Conservation (phyloP, 2,329 filamentous ascomycete species). For the Onygenales sp. region DNA sequence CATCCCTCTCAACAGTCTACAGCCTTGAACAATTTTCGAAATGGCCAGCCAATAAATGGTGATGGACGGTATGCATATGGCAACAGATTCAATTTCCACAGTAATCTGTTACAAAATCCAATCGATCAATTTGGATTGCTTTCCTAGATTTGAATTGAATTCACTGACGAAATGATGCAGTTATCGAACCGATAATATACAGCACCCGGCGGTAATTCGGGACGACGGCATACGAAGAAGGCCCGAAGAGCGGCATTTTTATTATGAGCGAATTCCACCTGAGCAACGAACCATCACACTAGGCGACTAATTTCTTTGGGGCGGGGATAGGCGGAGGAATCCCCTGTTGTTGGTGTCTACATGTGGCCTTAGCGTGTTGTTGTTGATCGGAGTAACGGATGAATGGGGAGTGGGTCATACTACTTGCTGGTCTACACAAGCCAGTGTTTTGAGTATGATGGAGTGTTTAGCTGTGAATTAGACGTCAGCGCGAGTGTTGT, state of each 20-base stretch:
- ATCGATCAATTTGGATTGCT: not conserved
- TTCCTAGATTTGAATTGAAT: not conserved
- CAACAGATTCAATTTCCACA: not conserved
- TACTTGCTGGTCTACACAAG: too few relatives aligned
- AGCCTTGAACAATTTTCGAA: conserved; percentile 11
- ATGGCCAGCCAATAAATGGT: conserved; percentile 7
- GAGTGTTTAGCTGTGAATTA: too few relatives aligned
- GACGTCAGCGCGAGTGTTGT: not conserved
- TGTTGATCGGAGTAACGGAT: too few relatives aligned
- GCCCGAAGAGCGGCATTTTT: not conserved
- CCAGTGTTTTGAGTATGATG: too few relatives aligned
- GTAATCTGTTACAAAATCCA: not conserved
- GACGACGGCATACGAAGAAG: not conserved
- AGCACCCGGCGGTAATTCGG: not conserved
- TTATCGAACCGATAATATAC: not conserved
- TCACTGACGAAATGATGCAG: not conserved
- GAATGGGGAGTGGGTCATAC: too few relatives aligned
- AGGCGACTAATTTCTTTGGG: not conserved
- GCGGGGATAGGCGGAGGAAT: too few relatives aligned
- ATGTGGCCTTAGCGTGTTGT: too few relatives aligned
- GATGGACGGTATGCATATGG: conserved; percentile 16
- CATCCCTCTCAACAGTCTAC: conserved; percentile 6
- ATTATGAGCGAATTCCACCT: not conserved
- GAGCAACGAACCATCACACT: not conserved
- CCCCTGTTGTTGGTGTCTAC: too few relatives aligned